Percentiles rank a stretch among this genome's conserved stretches.
phyloP scores from a whole-genome alignment of 768 basidiomycete genomes.

The Lentinula sp. region DNA sequence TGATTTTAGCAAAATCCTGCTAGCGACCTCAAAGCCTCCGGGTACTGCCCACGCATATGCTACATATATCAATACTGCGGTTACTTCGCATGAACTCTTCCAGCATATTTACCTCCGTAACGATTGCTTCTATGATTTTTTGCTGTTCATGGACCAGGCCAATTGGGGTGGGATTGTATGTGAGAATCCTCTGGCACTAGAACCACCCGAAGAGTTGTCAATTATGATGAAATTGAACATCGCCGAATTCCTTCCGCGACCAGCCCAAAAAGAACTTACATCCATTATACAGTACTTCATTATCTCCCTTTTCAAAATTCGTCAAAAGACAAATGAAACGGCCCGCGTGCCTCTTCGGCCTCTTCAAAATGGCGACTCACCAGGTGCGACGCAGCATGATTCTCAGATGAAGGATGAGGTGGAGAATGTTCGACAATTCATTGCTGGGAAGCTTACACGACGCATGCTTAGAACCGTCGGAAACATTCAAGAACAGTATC shows the following conservation, averaged over 20 bases:
- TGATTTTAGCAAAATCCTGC: slow-evolving; percentile 84
- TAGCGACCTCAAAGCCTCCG: slow-evolving; percentile 93
- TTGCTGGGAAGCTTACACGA: slow-evolving; percentile 75
- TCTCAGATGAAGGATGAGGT: slow-evolving; percentile 62
- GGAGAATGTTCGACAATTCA: slow-evolving; percentile 67
- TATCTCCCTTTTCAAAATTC: slow-evolving; percentile 73
- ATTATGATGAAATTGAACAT: slow-evolving; percentile 94
- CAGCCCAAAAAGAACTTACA: slow-evolving; percentile 74
- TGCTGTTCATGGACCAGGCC: slow-evolving; percentile 93
- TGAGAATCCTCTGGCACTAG: slow-evolving; percentile 64
- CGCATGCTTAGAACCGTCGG: slow-evolving; percentile 69
- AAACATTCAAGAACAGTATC: slow-evolving; percentile 53
- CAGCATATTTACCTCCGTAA: slow-evolving; percentile 86
- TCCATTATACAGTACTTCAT: slow-evolving; percentile 76
- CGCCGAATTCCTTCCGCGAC: slow-evolving; percentile 77
- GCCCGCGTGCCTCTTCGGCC: slow-evolving; percentile 67
- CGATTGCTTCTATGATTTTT: slow-evolving; percentile 86
- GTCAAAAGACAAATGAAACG: slow-evolving; percentile 53
- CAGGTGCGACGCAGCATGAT: slow-evolving; percentile 63
- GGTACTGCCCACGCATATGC: slow-evolving; percentile 95
- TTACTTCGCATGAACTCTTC: slow-evolving; percentile 93
- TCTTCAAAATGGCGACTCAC: slow-evolving; percentile 55
- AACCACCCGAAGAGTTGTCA: slow-evolving; percentile 61
- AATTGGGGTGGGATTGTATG: slow-evolving; percentile 91
- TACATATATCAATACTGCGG: slow-evolving; percentile 89